Percentiles rank a stretch among this genome's conserved stretches.
phyloP scores from a whole-genome alignment of 164 flowering plant species.

The Kingdonia uniflora region DNA sequence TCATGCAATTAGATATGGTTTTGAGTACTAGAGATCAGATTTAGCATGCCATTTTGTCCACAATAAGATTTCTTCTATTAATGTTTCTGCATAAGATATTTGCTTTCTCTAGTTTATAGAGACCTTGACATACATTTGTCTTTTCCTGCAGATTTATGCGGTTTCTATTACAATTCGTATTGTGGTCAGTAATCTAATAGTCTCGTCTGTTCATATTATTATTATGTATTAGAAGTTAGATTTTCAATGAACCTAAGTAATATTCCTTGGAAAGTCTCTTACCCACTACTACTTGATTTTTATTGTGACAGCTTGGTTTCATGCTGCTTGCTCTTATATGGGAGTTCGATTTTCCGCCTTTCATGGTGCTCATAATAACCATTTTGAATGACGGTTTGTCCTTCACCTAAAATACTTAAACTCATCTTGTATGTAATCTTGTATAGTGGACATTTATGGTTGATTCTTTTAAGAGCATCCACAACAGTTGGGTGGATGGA shows the following conservation, averaged over 20 bases:
- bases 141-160: conserved; percentile 67
- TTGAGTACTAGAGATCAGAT: too few species aligned
- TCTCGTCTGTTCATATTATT: neutral
- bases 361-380: conserved; percentile 93
- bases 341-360: conserved; percentile 89
- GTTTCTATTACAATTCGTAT: conserved; percentile 95
- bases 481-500: too few species aligned
- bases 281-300: conserved; percentile 5
- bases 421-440: too few species aligned
- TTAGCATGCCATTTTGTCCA: neutral
- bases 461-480: too few species aligned
- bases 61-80: neutral
- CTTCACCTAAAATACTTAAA: neutral
- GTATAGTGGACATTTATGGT: too few species aligned
- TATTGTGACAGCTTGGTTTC: conserved; percentile 63
- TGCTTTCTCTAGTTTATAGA: neutral
- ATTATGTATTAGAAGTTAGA: neutral
- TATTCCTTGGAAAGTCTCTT: too few species aligned
- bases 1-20: too few species aligned
- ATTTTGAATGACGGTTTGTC: conserved; percentile 77
- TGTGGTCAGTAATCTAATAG: conserved; percentile 42
- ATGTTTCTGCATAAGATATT: neutral
- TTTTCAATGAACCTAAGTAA: neutral
- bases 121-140: neutral
- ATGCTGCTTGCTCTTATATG: conserved; percentile 83